Conservation (phyloP, 257 asterid genomes). For the Penstemon eatonii region DNA sequence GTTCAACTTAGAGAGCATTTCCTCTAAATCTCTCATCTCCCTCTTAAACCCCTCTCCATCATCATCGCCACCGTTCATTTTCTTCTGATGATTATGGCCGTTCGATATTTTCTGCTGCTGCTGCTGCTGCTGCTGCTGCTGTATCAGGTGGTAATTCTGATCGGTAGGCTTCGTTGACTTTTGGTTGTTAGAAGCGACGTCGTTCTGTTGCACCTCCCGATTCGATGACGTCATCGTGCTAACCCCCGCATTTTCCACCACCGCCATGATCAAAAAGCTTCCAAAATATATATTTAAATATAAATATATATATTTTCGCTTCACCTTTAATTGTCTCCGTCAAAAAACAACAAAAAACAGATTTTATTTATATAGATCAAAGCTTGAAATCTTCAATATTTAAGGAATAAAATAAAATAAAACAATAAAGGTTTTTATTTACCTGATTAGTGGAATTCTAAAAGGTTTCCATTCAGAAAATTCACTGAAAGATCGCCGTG, state of each 20-base stretch:
- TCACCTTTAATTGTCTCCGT: not conserved
- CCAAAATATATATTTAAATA: not conserved
- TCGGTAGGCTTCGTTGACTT: slow-evolving; percentile 49
- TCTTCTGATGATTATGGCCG: slow-evolving; percentile 42
- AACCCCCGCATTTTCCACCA: slow-evolving; percentile 71
- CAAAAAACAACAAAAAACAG: slow-evolving; percentile 12
- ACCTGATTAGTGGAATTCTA: slow-evolving; percentile 49
- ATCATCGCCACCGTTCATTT: slow-evolving; percentile 36
- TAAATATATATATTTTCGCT: not conserved
- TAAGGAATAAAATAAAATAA: not conserved
- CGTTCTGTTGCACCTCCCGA: slow-evolving; percentile 46
- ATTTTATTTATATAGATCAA: slow-evolving; percentile 37
- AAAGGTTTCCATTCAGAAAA: slow-evolving; percentile 47
- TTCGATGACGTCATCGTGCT: slow-evolving; percentile 54
- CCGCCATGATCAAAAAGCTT: slow-evolving; percentile 71
- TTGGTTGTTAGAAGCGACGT: slow-evolving; percentile 42
- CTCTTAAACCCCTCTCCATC: slow-evolving; percentile 61
- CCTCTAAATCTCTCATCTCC: slow-evolving; percentile 73
- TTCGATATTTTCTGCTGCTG: slow-evolving; percentile 19
- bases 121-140: slow-evolving; percentile 38
- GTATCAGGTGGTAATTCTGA: slow-evolving; percentile 42
- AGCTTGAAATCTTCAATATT: not conserved
- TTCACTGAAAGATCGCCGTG: slow-evolving; percentile 34
- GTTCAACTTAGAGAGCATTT: slow-evolving; percentile 66
- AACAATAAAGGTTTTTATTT: not conserved